Conservation (phyloP, 2,329 filamentous ascomycete species). For the Hymenoscyphus albidus region DNA sequence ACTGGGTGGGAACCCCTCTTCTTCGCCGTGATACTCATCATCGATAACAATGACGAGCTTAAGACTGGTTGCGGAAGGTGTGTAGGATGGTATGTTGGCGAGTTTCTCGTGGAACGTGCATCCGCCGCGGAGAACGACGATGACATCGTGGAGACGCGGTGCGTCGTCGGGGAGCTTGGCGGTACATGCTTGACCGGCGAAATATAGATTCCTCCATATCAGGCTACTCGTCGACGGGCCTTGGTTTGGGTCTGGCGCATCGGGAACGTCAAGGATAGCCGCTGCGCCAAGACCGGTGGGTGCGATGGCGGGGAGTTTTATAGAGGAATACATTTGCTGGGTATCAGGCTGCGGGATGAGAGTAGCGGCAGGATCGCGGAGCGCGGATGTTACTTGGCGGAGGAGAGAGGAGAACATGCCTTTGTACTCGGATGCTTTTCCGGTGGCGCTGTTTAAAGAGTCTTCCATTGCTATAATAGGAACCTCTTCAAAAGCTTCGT, state of each 20-base stretch:
- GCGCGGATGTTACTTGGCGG: constrained; percentile 47
- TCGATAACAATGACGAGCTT: constrained; percentile 77
- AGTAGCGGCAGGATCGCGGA: constrained; percentile 43
- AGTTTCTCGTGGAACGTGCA: constrained; percentile 85
- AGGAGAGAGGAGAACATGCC: constrained; percentile 44
- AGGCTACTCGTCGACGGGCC: constrained; percentile 42
- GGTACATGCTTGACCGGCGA: constrained; percentile 64
- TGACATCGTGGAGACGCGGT: constrained; percentile 62
- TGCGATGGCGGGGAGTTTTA: constrained; percentile 43
- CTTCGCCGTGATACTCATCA: constrained; percentile 31
- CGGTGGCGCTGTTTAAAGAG: background rate
- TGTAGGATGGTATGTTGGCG: constrained; percentile 75
- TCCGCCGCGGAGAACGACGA: constrained; percentile 76
- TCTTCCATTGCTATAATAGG: constrained; percentile 9
- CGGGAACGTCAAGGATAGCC: constrained; percentile 60
- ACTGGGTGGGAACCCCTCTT: constrained; percentile 37
- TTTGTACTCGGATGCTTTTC: constrained; percentile 32
- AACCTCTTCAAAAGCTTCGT: constrained; percentile 20
- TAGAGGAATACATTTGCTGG: constrained; percentile 32
- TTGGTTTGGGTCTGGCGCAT: constrained; percentile 36
- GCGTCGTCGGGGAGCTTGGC: constrained; percentile 48
- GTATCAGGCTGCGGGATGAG: constrained; percentile 37
- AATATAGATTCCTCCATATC: constrained; percentile 66
- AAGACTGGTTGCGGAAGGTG: constrained; percentile 56
- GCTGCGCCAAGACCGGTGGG: constrained; percentile 58